Evolutionary conservation across 805 yeast species (phyloP).

Genomic region (Saitoella complicata): DNA sequence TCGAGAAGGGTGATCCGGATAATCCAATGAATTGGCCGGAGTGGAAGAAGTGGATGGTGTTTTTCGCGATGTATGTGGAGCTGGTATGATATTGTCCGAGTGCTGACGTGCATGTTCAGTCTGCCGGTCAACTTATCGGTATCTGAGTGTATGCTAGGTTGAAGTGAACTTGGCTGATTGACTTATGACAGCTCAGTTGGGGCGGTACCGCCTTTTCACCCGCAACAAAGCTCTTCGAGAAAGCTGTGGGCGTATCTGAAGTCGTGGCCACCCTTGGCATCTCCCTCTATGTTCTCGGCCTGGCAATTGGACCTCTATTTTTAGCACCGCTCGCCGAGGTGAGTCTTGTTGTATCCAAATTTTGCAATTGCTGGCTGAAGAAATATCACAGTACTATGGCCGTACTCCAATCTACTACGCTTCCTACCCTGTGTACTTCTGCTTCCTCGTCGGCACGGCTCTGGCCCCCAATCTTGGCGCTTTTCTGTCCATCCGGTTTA

Average conservation of each 20-base stretch:
- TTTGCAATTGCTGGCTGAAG: too few species aligned
- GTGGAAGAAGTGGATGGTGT: too few species aligned
- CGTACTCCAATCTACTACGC: slow-evolving; percentile 41
- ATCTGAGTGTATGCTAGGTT: too few species aligned
- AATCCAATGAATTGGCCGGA: too few species aligned
- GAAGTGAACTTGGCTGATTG: too few species aligned
- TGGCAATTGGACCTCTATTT: slow-evolving; percentile 78
- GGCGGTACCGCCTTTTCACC: too few species aligned
- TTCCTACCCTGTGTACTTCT: slow-evolving; percentile 27
- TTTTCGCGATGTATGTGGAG: too few species aligned
- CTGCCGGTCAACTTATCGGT: too few species aligned
- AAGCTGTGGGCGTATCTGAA: slow-evolving; percentile 40
- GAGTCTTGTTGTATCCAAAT: background rate
- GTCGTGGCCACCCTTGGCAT: slow-evolving; percentile 64
- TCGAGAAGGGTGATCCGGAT: too few species aligned
- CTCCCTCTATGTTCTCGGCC: slow-evolving; percentile 76
- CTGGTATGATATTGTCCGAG: too few species aligned
- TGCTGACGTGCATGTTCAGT: too few species aligned
- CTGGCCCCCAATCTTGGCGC: slow-evolving; percentile 34
- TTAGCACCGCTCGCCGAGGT: slow-evolving; percentile 84
- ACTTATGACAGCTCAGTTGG: too few species aligned
- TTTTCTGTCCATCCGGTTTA: slow-evolving; percentile 32
- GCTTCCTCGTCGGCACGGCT: slow-evolving; percentile 70
- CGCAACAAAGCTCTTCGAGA: slow-evolving; percentile 14
- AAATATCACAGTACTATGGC: slow-evolving; percentile 40